Evolutionary conservation across 23 red algal species (phyloP).

Genomic region (Pyropia haitanensis): DNA sequence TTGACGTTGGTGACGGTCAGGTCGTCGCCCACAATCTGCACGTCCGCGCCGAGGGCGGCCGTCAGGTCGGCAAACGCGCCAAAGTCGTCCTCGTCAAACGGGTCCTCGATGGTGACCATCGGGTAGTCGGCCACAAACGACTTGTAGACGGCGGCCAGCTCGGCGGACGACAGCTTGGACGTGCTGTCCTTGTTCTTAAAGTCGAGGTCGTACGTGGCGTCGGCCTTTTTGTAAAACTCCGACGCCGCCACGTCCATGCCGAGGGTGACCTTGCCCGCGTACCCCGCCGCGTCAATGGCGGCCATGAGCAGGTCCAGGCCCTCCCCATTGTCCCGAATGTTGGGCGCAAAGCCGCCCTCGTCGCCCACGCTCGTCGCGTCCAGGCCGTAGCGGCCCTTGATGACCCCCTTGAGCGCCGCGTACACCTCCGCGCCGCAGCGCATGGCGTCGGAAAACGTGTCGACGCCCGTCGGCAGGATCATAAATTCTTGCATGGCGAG

Average conservation of each 20-base stretch:
- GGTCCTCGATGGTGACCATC: constrained; percentile 94
- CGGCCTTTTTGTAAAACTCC: constrained; percentile 78
- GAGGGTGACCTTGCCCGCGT: constrained; percentile 69
- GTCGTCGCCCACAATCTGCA: constrained; percentile 96
- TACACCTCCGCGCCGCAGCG: constrained; percentile 90
- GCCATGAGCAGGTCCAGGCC: constrained; percentile 70
- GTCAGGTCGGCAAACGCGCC: constrained; percentile 68
- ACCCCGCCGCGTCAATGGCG: constrained; percentile 88
- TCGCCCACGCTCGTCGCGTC: constrained; percentile 95
- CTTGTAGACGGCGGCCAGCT: constrained; percentile 76
- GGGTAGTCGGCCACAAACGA: constrained; percentile 59
- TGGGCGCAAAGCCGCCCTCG: constrained; percentile 97
- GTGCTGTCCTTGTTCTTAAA: constrained; percentile 72
- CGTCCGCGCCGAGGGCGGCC: constrained; percentile 27
- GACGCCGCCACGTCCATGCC: constrained; percentile 90
- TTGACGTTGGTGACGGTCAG: constrained; percentile 88
- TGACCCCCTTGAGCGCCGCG: constrained; percentile 76
- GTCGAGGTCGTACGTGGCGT: constrained; percentile 83
- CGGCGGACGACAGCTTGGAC: constrained; percentile 21
- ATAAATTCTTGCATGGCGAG: constrained; percentile 99
- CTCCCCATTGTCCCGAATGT: constrained; percentile 83
- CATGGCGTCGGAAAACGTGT: constrained; percentile 71
- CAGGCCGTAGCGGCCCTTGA: constrained; percentile 85
- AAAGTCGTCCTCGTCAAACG: constrained; percentile 96
- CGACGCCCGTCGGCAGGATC: constrained; percentile 85